Percentiles rank a stretch among this genome's conserved stretches.
phyloP scores from a whole-genome alignment of 129 eudicot genomes.

The Ambrosia trifida region DNA sequence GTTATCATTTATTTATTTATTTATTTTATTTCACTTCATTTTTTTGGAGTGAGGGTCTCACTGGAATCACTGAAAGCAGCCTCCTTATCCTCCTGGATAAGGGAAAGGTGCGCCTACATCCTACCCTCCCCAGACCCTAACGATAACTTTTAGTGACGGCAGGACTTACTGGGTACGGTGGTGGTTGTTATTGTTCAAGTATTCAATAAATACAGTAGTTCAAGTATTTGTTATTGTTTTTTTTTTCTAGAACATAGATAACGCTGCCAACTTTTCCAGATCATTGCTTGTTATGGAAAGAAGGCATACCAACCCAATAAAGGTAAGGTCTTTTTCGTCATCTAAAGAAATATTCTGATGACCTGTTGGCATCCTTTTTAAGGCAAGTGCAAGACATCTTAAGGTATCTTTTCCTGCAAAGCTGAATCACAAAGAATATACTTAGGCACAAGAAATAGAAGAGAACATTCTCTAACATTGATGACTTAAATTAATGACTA shows the following conservation, averaged over 20 bases:
- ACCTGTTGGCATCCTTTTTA: conserved; percentile 83
- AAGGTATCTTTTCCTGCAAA: conserved; percentile 96
- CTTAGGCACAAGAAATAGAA: conserved; percentile 21
- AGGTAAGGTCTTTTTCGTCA: conserved; percentile 91
- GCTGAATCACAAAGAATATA: conserved; percentile 44
- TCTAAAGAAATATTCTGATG: conserved; percentile 72
- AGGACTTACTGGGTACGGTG: too few relatives aligned
- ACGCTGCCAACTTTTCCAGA: neutral
- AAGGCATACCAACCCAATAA: conserved; percentile 99
- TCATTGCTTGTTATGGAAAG: conserved; percentile 29
- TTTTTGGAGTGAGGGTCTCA: too few relatives aligned
- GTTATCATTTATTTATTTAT: too few relatives aligned
- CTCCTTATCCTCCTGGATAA: too few relatives aligned
- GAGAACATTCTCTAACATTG: neutral
- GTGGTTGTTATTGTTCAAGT: too few relatives aligned
- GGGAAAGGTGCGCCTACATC: too few relatives aligned
- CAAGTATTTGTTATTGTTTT: neutral
- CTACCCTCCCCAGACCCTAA: too few relatives aligned
- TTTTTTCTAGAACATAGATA: neutral
- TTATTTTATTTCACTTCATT: too few relatives aligned
- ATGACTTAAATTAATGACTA: conserved; percentile 1
- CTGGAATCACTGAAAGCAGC: too few relatives aligned
- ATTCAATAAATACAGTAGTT: neutral
- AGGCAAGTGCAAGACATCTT: conserved; percentile 93
- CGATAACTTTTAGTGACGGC: too few relatives aligned